Evolutionary conservation across 805 yeast species (phyloP), one percentile per base, ranked within the genome.

Genomic region (Kuraishia cidri): DNA sequence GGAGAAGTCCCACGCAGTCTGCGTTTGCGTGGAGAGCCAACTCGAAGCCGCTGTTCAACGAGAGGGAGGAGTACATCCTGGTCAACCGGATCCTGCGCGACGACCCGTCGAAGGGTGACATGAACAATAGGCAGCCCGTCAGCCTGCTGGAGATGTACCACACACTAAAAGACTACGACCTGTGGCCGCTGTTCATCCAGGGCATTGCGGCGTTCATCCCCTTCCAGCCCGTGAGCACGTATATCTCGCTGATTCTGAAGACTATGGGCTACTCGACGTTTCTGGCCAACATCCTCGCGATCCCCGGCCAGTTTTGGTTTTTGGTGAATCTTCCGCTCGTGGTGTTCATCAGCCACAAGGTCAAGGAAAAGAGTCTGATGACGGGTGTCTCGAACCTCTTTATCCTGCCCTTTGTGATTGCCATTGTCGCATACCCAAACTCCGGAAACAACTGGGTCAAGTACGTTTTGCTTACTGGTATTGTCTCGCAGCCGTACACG

Each of bases 81-180:
- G 79, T 72, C 31, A 75, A 74, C 45, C 58, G 74, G 37, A 60
- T 77, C 2, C 50, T 77, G 31, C 55, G 81, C 41, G 82, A 77
- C 46, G 84, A 77, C 44, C 83, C 83, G 16, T 45, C 66, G 9
- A 69, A 69, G 56, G 79, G 81, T 15, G 79, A 72, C 39, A 73
- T 75, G 81, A 62, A 75, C 46, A 75, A 76, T 45, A 60, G 79
- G 46, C 69, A 71, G 42, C 74, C 75, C 5, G 47, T 77, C 12
- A 48, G 62, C 2, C 39, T 55, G 4, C 58, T 46, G 29, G 61
- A 56, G 48, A 39, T 77, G n/a, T 49, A 54, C 42, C 42, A 52
- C n/a, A 55, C 72, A 3, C 31, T 73, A 8, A 26, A 41, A 2
- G 81, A 77, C 45, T 70, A 57, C 45, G 69, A 72, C 46, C 37